phyloP scores from a whole-genome alignment of 257 asterid genomes.

The Plantago ovata region DNA sequence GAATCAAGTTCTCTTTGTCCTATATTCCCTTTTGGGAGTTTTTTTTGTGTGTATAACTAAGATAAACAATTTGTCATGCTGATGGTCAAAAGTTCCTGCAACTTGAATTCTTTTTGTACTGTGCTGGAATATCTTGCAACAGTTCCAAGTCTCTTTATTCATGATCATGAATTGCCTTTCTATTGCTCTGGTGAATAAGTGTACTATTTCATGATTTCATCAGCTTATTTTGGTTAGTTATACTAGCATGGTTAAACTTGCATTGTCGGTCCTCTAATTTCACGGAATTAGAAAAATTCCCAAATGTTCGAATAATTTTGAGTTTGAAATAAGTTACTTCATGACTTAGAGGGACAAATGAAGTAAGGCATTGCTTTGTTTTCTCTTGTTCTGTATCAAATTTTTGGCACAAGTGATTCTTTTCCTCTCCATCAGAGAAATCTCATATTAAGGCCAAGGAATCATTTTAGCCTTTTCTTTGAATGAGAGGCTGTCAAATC shows the following conservation, averaged over 20 bases:
- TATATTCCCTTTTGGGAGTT: constrained; percentile 21
- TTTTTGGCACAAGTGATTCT: constrained; percentile 29
- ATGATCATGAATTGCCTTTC: constrained; percentile 20
- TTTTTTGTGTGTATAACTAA: constrained; percentile 36
- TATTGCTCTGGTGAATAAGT: constrained; percentile 9
- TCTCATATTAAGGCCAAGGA: constrained; percentile 20
- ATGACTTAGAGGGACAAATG: not conserved
- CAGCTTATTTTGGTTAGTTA: not conserved
- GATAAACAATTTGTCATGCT: constrained; percentile 25
- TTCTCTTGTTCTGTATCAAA: constrained; percentile 6
- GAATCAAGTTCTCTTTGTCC: constrained; percentile 25
- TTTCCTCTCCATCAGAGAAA: constrained; percentile 43
- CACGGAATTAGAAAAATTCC: too few species aligned
- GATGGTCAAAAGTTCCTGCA: constrained; percentile 29
- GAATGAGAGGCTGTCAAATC: constrained; percentile 20
- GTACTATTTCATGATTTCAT: constrained; percentile 1
- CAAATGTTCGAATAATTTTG: too few species aligned
- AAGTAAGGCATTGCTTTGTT: not conserved
- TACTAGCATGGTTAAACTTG: not conserved
- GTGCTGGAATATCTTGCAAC: constrained; percentile 15
- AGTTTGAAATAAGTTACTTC: too few species aligned
- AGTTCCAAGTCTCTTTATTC: constrained; percentile 5
- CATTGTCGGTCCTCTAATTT: not conserved
- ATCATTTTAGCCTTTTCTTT: constrained; percentile 30
- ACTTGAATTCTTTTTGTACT: constrained; percentile 17